Base-by-base conservation (phyloP, 1,139 yeast genomes). In the Pichia sp. region DNA sequence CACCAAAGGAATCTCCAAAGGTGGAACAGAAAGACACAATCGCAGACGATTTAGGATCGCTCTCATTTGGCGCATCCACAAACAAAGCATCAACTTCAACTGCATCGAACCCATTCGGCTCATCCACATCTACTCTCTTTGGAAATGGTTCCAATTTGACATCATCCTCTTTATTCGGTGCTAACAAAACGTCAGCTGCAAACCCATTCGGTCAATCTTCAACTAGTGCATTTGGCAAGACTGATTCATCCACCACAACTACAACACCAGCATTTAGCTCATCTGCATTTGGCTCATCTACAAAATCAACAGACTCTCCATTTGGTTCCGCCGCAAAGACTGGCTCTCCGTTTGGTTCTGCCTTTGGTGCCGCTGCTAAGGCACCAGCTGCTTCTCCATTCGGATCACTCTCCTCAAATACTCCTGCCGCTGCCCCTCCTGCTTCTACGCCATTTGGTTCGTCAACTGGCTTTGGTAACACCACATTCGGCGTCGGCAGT, bases 401-500 rank as follows among this genome's bases (percentile, higher is more conserved):
- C n/a, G n/a, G n/a, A n/a, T n/a, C n/a, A n/a, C n/a, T n/a, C n/a
- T n/a, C n/a, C n/a, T n/a, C n/a, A n/a, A n/a, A n/a, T n/a, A 24
- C 7, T 24, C 7, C 27, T 24, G 10, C 7, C 10, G 10, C 27
- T 24, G 10, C 27, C 27, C 27, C 27, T 24, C 10, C 10, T 28
- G 18, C 33, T 18, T 17, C 27, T 19, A 24, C 45, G 10, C 46
- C 52, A 15, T 42, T 34, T 44, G 42, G 45, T 19, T 22, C 36
- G 20, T 8, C 47, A 22, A 18, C 34, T 8, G 42, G 33, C 8
- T 46, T 47, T 45, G 51, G 48, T 4, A 35, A 42, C 19, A 47
- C 60, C 18, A 52, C 58, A 7, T 53, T 54, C 44, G 61, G 57
- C 4, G 35, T 39, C 3, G 31, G 19, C 21, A 24, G 38, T 11